Conservation (phyloP, 2,329 filamentous ascomycete species). For the Fusarium nurragi region DNA sequence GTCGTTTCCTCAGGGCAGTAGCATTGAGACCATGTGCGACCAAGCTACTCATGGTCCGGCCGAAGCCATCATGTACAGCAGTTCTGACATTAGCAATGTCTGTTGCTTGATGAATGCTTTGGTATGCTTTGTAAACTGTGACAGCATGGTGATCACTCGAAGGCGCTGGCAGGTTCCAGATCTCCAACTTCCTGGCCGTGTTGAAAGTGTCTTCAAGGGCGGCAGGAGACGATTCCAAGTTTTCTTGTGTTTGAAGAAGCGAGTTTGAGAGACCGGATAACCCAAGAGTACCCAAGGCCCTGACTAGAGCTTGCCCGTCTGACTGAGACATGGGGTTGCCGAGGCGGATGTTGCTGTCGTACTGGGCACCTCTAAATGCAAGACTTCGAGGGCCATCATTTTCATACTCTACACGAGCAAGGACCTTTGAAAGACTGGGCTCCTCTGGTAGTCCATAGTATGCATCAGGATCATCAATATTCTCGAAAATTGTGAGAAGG, state of each 20-base stretch:
- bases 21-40: slow-evolving; percentile 59
- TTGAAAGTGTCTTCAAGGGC: slow-evolving; percentile 78
- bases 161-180: slow-evolving; percentile 89
- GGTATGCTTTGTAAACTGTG: slow-evolving; percentile 81
- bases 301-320: slow-evolving; percentile 76
- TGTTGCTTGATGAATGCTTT: slow-evolving; percentile 75
- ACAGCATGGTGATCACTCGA: slow-evolving; percentile 70
- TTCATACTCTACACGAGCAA: slow-evolving; percentile 89
- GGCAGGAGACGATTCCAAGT: slow-evolving; percentile 63
- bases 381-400: slow-evolving; percentile 86
- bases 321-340: slow-evolving; percentile 62
- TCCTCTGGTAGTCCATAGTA: slow-evolving; percentile 91
- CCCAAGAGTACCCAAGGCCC: slow-evolving; percentile 81
- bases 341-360: slow-evolving; percentile 82
- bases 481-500: slow-evolving; percentile 84
- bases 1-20: slow-evolving; percentile 61
- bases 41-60: slow-evolving; percentile 68
- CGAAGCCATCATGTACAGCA: slow-evolving; percentile 71
- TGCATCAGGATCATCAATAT: slow-evolving; percentile 93
- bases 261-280: slow-evolving; percentile 87
- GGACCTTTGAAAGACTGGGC: slow-evolving; percentile 78
- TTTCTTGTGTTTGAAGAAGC: slow-evolving; percentile 74
- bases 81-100: slow-evolving; percentile 62
- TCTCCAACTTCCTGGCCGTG: slow-evolving; percentile 82
- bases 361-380: slow-evolving; percentile 88